Base-by-base conservation (phyloP, 1,139 yeast species). In the Kodamaea suecica region DNA sequence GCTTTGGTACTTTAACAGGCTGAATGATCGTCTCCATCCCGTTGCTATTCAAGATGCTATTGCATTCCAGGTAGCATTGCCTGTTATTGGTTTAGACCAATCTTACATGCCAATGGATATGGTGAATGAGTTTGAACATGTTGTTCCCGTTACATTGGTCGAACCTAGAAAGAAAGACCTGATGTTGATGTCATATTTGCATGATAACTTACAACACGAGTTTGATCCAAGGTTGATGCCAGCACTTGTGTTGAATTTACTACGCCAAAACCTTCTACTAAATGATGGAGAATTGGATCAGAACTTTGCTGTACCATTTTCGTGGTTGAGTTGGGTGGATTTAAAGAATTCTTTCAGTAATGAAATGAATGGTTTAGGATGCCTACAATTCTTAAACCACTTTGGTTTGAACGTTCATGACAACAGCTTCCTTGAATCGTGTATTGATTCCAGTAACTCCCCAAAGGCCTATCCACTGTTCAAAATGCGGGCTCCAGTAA, bases 191-290 rank as follows among this genome's bases (percentile, higher is more conserved):
- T 19, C 21, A 9, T 9, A 6, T 9, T 19, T 19, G 21, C 21
- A 19, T 9, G 9, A 19, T 6, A 6, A 19, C 6, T 25, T 42
- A 13, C 21, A 29, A 21, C 23, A 29, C 3, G 37, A 27, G 3
- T 37, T 35, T 33, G 58, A 53, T 37, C 53, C 58, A 4, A 31
- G 57, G 9, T 33, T 50, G 12, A 36, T 49, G 29, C 51, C 52
- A 5, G 48, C 55, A 3, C 35, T 52, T 4, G 39, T 47, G 38
- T 21, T 48, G 7, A 24, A 39, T n/a, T 26, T 34, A 4, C 26
- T 52, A 4, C 11, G 20, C n/a, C 11, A 17, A 9, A 25, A 13
- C 4, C 8, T 35, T 13, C 21, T 17, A 15, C 11, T 28, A 5
- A 26, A 23, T 11, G 39, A 26, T 12, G 28, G 28, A 5, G 12